Conservation (phyloP, 192 early-diverging fungal genomes). For the Pilobolus umbonatus region DNA sequence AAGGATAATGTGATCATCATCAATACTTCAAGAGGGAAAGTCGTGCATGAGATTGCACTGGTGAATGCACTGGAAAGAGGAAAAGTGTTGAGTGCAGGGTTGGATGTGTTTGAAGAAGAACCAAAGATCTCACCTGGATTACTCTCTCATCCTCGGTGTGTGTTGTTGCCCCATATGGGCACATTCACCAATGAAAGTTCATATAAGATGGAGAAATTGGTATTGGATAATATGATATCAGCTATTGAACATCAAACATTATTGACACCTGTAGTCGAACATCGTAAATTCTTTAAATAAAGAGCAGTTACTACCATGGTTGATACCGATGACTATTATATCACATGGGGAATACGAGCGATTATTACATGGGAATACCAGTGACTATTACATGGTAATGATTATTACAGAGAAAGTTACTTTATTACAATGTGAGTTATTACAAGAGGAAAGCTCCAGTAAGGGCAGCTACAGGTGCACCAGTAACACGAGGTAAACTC, state of each 20-base stretch:
- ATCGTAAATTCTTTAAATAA: slow-evolving; percentile 20
- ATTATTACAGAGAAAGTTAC: not conserved
- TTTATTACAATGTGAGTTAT: slow-evolving; percentile 12
- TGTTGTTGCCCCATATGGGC: slow-evolving; percentile 47
- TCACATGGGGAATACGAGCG: too few relatives aligned
- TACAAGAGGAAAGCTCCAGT: slow-evolving; percentile 63
- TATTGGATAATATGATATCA: slow-evolving; percentile 36
- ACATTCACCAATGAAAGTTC: slow-evolving; percentile 38
- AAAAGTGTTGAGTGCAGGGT: slow-evolving; percentile 33
- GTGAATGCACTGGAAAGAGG: slow-evolving; percentile 45
- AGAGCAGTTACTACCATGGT: too few relatives aligned
- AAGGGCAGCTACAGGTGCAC: slow-evolving; percentile 73
- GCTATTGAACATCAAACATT: slow-evolving; percentile 24
- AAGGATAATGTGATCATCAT: slow-evolving; percentile 44
- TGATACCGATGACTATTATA: too few relatives aligned
- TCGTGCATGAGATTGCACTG: slow-evolving; percentile 47
- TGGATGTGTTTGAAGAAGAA: slow-evolving; percentile 36
- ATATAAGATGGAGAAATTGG: slow-evolving; percentile 41
- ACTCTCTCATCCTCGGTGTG: slow-evolving; percentile 37
- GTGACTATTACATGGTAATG: too few relatives aligned
- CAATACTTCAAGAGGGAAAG: slow-evolving; percentile 45
- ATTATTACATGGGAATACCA: too few relatives aligned
- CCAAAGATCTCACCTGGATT: slow-evolving; percentile 42
- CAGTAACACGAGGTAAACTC: slow-evolving; percentile 66
- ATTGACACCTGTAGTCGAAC: slow-evolving; percentile 38